Conservation (phyloP, 352 stramenopile genomes). For the Halophytophthora batemanensis region DNA sequence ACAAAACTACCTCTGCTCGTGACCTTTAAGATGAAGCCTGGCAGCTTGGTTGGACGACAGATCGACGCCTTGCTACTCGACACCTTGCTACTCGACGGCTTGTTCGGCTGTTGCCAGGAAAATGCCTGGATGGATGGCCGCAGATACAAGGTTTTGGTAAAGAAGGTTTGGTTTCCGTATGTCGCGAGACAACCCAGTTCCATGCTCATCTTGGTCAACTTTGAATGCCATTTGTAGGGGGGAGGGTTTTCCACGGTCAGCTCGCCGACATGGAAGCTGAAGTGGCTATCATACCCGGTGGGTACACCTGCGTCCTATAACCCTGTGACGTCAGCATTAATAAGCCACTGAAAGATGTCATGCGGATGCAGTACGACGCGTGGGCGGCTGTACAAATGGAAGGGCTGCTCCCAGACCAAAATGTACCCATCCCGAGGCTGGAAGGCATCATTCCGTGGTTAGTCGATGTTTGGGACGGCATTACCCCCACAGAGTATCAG, state of each 20-base stretch:
- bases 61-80: too few relatives aligned
- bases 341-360: not conserved
- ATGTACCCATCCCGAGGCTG: constrained; percentile 2
- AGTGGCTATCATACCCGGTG: constrained; percentile 2
- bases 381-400: constrained; percentile 2
- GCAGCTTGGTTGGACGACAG: not conserved
- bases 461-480: not conserved
- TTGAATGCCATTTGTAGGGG: constrained; percentile 2
- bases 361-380: constrained; percentile 1
- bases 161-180: constrained; percentile 4
- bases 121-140: constrained; percentile 5
- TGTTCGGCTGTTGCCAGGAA: constrained; percentile 6
- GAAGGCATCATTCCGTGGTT: constrained; percentile 4
- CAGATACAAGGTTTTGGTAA: constrained; percentile 1
- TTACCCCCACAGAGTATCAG: not conserved
- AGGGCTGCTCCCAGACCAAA: not conserved
- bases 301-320: constrained; percentile 5
- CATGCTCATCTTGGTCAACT: constrained; percentile 3
- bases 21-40: constrained; percentile 3
- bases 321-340: constrained; percentile 7
- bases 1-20: constrained; percentile 8
- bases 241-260: not conserved
- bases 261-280: constrained; percentile 1
- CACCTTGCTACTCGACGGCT: constrained; percentile 1
- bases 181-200: not conserved